These are phyloP conservation scores for Tricholoma furcatifolium DNA, from an alignment of 768 basidiomycete genomes.

Conservation along the genomic window DNA sequence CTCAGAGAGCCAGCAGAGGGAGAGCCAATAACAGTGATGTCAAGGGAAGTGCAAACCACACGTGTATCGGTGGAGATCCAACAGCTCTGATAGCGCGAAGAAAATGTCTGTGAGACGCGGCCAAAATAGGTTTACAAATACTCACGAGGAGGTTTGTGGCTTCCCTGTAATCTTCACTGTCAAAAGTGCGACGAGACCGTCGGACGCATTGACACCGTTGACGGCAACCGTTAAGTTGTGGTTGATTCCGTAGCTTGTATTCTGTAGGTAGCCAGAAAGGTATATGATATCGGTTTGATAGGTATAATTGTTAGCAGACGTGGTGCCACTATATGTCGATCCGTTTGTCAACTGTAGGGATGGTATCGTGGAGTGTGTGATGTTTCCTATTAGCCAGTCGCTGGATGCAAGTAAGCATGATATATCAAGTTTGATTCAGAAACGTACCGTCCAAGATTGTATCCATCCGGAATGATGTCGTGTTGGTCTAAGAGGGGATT, in stretches of 20 bases:
- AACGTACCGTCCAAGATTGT: constrained; percentile 71
- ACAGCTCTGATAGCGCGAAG: constrained; percentile 1
- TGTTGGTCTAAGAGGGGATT: constrained; percentile 44
- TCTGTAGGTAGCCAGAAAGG: constrained; percentile 65
- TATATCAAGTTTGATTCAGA: not conserved
- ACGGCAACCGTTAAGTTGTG: constrained; percentile 56
- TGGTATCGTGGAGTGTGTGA: constrained; percentile 53
- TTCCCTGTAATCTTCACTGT: constrained; percentile 60
- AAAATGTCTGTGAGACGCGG: not conserved
- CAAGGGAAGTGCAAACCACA: not conserved
- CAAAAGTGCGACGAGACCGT: constrained; percentile 82
- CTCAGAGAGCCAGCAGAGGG: constrained; percentile 10
- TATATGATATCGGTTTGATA: constrained; percentile 73
- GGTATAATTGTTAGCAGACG: constrained; percentile 64
- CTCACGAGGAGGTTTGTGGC: constrained; percentile 32
- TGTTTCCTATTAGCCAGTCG: constrained; percentile 85
- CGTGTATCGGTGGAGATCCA: not conserved
- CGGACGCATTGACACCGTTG: constrained; percentile 60
- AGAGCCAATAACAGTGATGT: not conserved
- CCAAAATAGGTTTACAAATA: not conserved
- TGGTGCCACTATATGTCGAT: constrained; percentile 61
- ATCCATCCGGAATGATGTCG: constrained; percentile 76
- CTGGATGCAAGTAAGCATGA: constrained; percentile 30
- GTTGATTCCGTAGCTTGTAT: constrained; percentile 69
- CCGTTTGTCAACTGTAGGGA: constrained; percentile 53